phyloP scores from a whole-genome alignment of 164 flowering plant species.

The Aristolochia californica region DNA sequence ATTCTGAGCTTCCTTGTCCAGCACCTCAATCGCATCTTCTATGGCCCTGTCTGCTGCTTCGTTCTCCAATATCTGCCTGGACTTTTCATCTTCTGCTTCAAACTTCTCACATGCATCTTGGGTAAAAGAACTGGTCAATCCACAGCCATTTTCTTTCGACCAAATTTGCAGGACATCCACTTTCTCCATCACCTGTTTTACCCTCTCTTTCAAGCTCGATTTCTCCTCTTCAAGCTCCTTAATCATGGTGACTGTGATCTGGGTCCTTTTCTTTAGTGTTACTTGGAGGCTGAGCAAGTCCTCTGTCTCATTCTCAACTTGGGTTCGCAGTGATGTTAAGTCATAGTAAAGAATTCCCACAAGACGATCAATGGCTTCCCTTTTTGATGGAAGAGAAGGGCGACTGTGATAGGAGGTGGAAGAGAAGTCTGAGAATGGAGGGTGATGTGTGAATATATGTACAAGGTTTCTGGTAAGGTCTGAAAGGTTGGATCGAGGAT shows the following conservation, averaged over 20 bases:
- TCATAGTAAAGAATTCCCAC: conserved; percentile 26
- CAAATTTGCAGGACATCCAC: conserved; percentile 32
- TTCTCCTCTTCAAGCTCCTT: conserved; percentile 25
- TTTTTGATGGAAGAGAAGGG: conserved; percentile 27
- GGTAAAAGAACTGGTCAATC: background rate
- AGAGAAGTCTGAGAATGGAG: conserved; percentile 19
- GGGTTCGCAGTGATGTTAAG: conserved; percentile 12
- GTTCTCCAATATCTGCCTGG: conserved; percentile 17
- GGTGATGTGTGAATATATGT: conserved; percentile 25
- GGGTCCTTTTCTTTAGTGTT: conserved; percentile 18
- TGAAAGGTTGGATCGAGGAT: conserved; percentile 24
- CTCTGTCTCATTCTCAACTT: conserved; percentile 25
- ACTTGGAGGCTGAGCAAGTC: conserved; percentile 18
- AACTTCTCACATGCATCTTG: conserved; percentile 19
- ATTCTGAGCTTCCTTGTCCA: conserved; percentile 37
- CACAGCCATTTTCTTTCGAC: conserved; percentile 23
- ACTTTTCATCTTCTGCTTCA: conserved; percentile 25
- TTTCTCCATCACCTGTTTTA: conserved; percentile 12
- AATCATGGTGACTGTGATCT: conserved; percentile 8
- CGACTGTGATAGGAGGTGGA: conserved; percentile 2
- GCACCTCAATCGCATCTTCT: conserved; percentile 42
- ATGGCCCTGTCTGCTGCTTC: conserved; percentile 29
- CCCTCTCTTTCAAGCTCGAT: conserved; percentile 18
- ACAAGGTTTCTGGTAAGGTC: conserved; percentile 30
- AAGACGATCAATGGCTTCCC: conserved; percentile 39